phyloP scores from a whole-genome alignment of 2,329 filamentous ascomycete genomes.

The Trichoderma afroharzianum region DNA sequence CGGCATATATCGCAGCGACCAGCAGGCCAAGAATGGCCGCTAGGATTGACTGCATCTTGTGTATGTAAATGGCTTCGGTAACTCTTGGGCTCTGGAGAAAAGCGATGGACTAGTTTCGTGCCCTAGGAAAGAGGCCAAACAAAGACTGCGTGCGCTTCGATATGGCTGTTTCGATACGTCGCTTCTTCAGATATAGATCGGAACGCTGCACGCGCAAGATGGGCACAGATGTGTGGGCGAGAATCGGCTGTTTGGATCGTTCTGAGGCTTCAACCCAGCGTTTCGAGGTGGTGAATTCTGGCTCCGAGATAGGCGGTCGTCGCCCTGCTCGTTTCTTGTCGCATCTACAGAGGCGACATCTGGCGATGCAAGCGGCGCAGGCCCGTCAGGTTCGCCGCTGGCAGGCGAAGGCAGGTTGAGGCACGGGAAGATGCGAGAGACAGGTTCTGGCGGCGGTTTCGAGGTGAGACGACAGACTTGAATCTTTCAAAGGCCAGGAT shows the following conservation, averaged over 20 bases:
- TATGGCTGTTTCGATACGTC: not conserved
- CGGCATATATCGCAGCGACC: constrained; percentile 22
- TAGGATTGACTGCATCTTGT: not conserved
- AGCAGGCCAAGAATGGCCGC: constrained; percentile 24
- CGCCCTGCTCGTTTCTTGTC: constrained; percentile 3
- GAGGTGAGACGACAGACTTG: not conserved
- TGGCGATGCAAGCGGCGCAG: not conserved
- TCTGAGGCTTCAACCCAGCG: not conserved
- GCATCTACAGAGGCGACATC: constrained; percentile 1
- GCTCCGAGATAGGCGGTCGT: constrained; percentile 8
- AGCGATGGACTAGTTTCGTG: not conserved
- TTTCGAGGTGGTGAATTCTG: not conserved
- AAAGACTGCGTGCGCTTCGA: not conserved
- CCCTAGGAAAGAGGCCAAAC: not conserved
- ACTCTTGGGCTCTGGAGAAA: not conserved
- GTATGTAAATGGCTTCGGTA: not conserved
- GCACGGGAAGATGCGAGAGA: not conserved
- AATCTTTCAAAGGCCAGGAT: not conserved
- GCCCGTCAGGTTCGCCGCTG: not conserved
- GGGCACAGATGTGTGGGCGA: not conserved
- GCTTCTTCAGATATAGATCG: not conserved
- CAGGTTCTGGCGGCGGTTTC: not conserved
- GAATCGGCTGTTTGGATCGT: not conserved
- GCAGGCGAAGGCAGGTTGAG: not conserved
- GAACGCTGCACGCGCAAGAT: not conserved